These are phyloP conservation scores for Chenopodium quinoa DNA, from an alignment of 148 eudicot species.

Conservation along the genomic window DNA sequence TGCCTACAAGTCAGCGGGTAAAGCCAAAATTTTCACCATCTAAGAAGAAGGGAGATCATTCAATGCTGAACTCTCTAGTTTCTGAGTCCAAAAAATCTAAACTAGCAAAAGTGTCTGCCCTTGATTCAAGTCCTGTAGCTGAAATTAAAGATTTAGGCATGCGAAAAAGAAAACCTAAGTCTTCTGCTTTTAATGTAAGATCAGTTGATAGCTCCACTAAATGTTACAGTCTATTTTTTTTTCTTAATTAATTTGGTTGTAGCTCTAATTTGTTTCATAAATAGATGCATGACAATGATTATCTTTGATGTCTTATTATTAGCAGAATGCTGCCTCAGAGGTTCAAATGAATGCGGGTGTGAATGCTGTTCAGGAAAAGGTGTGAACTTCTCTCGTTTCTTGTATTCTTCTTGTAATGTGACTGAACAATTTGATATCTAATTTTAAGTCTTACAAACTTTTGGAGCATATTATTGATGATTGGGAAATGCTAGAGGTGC, in stretches of 20 bases:
- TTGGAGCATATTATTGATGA: background rate
- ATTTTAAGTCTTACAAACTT: background rate
- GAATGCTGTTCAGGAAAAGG: conserved; percentile 52
- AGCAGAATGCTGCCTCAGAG: conserved; percentile 52
- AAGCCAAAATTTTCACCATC: conserved; percentile 44
- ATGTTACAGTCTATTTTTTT: background rate
- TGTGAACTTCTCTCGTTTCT: conserved; percentile 26
- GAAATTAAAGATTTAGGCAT: conserved; percentile 38
- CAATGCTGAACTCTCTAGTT: conserved; percentile 30
- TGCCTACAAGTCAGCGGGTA: conserved; percentile 34
- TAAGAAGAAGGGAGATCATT: conserved; percentile 53
- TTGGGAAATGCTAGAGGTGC: background rate
- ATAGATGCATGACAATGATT: background rate
- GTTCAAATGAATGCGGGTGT: conserved; percentile 37
- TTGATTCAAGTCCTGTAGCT: conserved; percentile 35
- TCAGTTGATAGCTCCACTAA: conserved; percentile 6
- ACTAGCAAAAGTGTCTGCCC: conserved; percentile 43
- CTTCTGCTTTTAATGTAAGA: conserved; percentile 53
- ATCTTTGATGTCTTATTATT: background rate
- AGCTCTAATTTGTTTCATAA: conserved; percentile 21
- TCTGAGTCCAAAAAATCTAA: conserved; percentile 47
- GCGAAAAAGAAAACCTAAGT: conserved; percentile 57
- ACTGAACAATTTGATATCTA: background rate
- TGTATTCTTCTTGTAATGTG: background rate
- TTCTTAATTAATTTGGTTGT: background rate